Conservation (phyloP, 208 protist genomes). For the Strigomonas culicis region DNA sequence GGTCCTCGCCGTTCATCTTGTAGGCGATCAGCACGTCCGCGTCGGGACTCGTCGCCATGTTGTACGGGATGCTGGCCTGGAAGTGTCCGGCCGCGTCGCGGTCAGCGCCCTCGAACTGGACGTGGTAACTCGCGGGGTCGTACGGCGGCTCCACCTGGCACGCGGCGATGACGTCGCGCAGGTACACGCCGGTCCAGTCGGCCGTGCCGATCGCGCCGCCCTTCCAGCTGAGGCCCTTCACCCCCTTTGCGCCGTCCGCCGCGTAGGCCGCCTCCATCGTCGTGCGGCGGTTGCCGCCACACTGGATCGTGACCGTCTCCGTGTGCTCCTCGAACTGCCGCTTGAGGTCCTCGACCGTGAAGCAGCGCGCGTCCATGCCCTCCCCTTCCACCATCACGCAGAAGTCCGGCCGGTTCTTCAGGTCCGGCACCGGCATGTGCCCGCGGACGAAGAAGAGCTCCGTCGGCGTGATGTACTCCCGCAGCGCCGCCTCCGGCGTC, state of each 20-base stretch:
- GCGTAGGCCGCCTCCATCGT: conserved; percentile 27
- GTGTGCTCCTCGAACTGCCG: conserved; percentile 30
- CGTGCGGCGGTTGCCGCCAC: conserved; percentile 69
- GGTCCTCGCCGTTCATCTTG: conserved; percentile 80
- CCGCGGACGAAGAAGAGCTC: conserved; percentile 76
- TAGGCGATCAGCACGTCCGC: conserved; percentile 78
- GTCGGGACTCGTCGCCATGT: conserved; percentile 36
- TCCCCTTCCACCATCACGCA: conserved; percentile 41
- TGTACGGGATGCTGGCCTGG: conserved; percentile 59
- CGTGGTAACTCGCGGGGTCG: conserved; percentile 29
- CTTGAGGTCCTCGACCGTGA: conserved; percentile 58
- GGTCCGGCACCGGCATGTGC: conserved; percentile 70
- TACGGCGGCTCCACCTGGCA: conserved; percentile 15
- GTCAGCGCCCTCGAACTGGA: conserved; percentile 75
- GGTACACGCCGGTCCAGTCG: conserved; percentile 51
- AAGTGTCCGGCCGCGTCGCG: conserved; percentile 40
- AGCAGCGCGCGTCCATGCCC: conserved; percentile 25
- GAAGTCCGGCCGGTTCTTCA: conserved; percentile 23
- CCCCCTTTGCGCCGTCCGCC: conserved; percentile 14
- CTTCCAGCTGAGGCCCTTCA: conserved; percentile 55
- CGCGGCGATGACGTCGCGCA: conserved; percentile 50
- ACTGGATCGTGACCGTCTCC: conserved; percentile 54
- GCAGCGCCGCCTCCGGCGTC: conserved; percentile 25
- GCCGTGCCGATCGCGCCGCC: conserved; percentile 58
- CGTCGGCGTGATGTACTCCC: conserved; percentile 64